These are phyloP conservation scores for Dipteronia dyeriana DNA, from an alignment of 345 rosid species.

Conservation along the genomic window DNA sequence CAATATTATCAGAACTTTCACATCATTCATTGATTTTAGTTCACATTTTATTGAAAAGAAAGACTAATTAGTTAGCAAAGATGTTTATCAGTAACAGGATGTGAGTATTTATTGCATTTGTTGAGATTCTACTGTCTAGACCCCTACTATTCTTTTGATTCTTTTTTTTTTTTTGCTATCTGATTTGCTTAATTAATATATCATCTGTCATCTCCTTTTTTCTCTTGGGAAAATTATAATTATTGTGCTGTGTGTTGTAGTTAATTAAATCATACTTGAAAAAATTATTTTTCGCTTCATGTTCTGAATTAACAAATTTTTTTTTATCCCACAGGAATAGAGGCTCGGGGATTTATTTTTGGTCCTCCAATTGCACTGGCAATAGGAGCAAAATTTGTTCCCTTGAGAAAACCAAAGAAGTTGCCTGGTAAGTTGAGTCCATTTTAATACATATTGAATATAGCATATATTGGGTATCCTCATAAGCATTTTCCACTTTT, in stretches of 20 bases:
- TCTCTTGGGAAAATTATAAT: neutral
- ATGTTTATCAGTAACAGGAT: neutral
- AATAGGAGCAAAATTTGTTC: constrained; percentile 96
- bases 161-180: neutral
- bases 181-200: neutral
- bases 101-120: neutral
- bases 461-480: neutral
- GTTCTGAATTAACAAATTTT: neutral
- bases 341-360: constrained; percentile 93
- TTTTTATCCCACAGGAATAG: constrained; percentile 62
- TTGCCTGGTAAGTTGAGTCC: constrained; percentile 65
- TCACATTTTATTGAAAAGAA: neutral
- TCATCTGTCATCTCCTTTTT: neutral
- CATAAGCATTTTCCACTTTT: neutral
- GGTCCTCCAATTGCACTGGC: constrained; percentile 98
- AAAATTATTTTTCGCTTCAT: constrained; percentile 1
- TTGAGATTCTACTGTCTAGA: neutral
- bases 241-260: neutral
- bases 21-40: neutral
- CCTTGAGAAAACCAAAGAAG: constrained; percentile 88
- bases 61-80: neutral
- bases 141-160: neutral
- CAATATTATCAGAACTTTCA: neutral
- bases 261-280: neutral
- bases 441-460: no score